A percentile compares a stretch with the other conserved stretches of the same genome.
phyloP scores from a whole-genome alignment of 805 yeast species.

The Scheffersomyces coipomensis region DNA sequence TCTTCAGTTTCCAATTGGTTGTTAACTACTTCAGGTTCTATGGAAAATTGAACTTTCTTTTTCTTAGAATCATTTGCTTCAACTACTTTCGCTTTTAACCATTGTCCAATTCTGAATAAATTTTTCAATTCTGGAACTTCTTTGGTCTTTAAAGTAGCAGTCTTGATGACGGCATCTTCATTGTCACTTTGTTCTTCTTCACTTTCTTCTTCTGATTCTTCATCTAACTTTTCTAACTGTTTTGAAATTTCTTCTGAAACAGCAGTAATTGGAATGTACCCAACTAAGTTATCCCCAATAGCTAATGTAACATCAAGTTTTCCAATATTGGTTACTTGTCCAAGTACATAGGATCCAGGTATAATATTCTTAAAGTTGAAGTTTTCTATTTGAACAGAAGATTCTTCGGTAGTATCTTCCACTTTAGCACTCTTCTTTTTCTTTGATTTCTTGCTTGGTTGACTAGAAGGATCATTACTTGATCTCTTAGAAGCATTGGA shows the following conservation, averaged over 20 bases:
- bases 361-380: constrained; percentile 60
- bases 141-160: constrained; percentile 14
- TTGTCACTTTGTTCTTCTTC: constrained; percentile 30
- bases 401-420: constrained; percentile 25
- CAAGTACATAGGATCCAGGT: constrained; percentile 74
- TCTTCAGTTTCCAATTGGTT: constrained; percentile 62
- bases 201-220: constrained; percentile 37
- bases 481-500: constrained; percentile 32
- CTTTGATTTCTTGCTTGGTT: constrained; percentile 22
- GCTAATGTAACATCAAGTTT: constrained; percentile 66
- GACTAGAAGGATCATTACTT: constrained; percentile 22
- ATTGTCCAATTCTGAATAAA: constrained; percentile 72
- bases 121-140: constrained; percentile 56
- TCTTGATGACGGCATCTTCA: constrained; percentile 17
- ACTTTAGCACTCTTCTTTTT: constrained; percentile 16
- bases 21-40: constrained; percentile 77
- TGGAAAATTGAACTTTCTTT: constrained; percentile 65
- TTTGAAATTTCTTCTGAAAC: constrained; percentile 63
- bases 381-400: constrained; percentile 55
- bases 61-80: constrained; percentile 46
- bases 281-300: constrained; percentile 77
- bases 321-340: constrained; percentile 65
- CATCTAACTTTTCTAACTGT: constrained; percentile 53
- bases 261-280: constrained; percentile 72
- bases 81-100: constrained; percentile 80